phyloP scores from a whole-genome alignment of 441 rosid species.

The Croton setiger region DNA sequence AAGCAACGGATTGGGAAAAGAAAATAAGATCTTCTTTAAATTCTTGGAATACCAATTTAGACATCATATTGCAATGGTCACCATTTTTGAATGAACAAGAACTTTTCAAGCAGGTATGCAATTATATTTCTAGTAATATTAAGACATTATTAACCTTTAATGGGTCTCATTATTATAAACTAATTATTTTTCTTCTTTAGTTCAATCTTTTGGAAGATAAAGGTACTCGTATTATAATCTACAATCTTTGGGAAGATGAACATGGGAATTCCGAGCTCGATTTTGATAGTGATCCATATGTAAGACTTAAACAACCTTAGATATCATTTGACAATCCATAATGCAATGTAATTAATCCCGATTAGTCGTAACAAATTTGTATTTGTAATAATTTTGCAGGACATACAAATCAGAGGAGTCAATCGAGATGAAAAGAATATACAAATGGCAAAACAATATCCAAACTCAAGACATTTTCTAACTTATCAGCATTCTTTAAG shows the following conservation, averaged over 20 bases:
- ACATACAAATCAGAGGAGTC: slow-evolving; percentile 77
- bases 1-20: slow-evolving; percentile 35
- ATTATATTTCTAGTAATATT: not conserved
- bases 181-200: slow-evolving; percentile 31
- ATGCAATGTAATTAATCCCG: too few relatives aligned
- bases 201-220: slow-evolving; percentile 41
- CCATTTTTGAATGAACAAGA: slow-evolving; percentile 47
- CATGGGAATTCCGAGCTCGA: slow-evolving; percentile 60
- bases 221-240: slow-evolving; percentile 61
- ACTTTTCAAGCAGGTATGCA: slow-evolving; percentile 46
- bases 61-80: slow-evolving; percentile 59
- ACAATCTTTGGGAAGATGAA: slow-evolving; percentile 83
- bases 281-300: slow-evolving; percentile 56
- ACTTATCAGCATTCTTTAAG: slow-evolving; percentile 73
- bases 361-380: not conserved
- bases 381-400: slow-evolving; percentile 34
- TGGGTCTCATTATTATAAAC: not conserved
- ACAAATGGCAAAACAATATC: slow-evolving; percentile 56
- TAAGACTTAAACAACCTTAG: slow-evolving; percentile 20
- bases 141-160: not conserved
- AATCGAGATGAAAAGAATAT: slow-evolving; percentile 66
- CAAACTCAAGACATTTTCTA: slow-evolving; percentile 55
- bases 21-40: slow-evolving; percentile 37
- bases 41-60: slow-evolving; percentile 49
- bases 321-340: too few relatives aligned